Evolutionary conservation across 148 eudicot species (phyloP).

Genomic region (Nyssa sinensis): DNA sequence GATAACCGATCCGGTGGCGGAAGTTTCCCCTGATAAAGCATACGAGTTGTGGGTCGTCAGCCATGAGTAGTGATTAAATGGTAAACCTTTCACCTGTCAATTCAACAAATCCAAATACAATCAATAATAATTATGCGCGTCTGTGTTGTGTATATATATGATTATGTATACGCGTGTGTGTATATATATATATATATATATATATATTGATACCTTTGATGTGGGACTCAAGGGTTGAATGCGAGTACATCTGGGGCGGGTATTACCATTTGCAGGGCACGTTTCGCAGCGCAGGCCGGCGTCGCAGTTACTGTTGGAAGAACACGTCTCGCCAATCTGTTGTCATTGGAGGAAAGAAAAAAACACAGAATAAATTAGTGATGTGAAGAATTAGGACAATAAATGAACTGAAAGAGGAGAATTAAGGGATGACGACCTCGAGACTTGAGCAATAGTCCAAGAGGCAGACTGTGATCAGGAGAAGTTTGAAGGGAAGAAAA

Average conservation of each 20-base stretch:
- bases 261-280: constrained; percentile 73
- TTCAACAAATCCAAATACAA: background rate
- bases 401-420: background rate
- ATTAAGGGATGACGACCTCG: constrained; percentile 4
- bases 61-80: constrained; percentile 84
- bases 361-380: background rate
- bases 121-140: too few relatives aligned
- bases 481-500: background rate
- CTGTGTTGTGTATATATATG: background rate
- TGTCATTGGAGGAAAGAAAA: background rate
- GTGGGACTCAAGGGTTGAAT: constrained; percentile 64
- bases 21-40: constrained; percentile 55
- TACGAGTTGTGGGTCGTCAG: constrained; percentile 83
- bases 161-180: background rate
- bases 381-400: background rate
- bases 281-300: constrained; percentile 55
- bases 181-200: background rate
- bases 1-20: constrained; percentile 52
- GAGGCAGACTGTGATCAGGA: constrained; percentile 2
- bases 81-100: constrained; percentile 64
- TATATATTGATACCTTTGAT: constrained; percentile 42
- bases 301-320: constrained; percentile 44
- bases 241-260: constrained; percentile 76
- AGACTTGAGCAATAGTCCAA: constrained; percentile 13
- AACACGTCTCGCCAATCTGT: constrained; percentile 79